Base-by-base conservation (phyloP, 139 green algal genomes). In the Chlamydomonas sphaeroides region DNA sequence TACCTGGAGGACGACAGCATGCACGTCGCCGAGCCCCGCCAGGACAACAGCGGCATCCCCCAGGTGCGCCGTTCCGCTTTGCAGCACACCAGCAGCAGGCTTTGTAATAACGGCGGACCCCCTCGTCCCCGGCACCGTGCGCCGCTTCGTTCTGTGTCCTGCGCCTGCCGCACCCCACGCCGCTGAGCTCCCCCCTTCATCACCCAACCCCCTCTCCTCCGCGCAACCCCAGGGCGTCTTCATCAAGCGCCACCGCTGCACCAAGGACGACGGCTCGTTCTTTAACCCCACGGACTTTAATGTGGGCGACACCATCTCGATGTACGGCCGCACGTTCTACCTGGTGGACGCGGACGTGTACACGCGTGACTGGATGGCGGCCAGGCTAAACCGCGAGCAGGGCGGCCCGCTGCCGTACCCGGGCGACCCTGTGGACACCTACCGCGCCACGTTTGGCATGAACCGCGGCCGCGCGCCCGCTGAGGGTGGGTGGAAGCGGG, bases 1-100 rank as follows among this genome's bases (percentile, higher is more conserved):
- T 98, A 98, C 86, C 84, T 98, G 15, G 93, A 96, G 86, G 94
- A 99, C 80, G 95, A 94, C 82, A 94, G 83, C 71, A 92, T 97
- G 74, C 91, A 98, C 66, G 90, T 98, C 5, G 89, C 85, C 1
- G 95, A 99, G 91, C 95, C 95, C 3, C 91, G 91, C 77, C 85
- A 96, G 89, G 89, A 94, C 78, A 98, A 98, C 91, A 95, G 89
- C 71, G 95, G 95, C 65, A 93, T 98, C 30, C 88, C 91, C 30
- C 92, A 96, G 93, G 92, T 94, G 26, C 23, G 81, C 32, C 30
- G 30, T 5, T 49, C 53, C 28, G n/a, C n/a, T n/a, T n/a, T n/a
- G n/a, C 20, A n/a, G n/a, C n/a, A n/a, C n/a, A n/a, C n/a, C n/a
- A n/a, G n/a, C n/a, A n/a, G n/a, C n/a, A n/a, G n/a, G n/a, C 20